Evolutionary conservation across 1,284 basidiomycete species (phyloP), one percentile per base, ranked within the genome.

Genomic region (Cryptococcus hybrid): DNA sequence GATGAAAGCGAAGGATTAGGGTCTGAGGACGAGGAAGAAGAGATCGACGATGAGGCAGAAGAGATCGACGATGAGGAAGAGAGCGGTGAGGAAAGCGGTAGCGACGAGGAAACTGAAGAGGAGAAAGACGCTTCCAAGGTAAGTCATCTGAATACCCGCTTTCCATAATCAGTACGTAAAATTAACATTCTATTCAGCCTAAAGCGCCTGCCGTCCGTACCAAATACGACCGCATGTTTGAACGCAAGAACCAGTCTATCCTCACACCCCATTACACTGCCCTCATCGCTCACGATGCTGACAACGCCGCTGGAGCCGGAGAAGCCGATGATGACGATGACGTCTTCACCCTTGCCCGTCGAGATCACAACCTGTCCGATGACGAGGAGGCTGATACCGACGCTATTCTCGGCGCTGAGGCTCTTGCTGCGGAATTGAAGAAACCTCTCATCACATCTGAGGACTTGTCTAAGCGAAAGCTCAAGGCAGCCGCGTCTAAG

Each of bases 161-260:
- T 39, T n/a, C 7, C 38, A 36, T 11, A 30, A 7, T 7, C 35
- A 13, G 13, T 9, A 18, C 8, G 34, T n/a, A 13, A 34, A 18
- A 18, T 8, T 49, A 3, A 37, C 46, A 12, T 13, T 11, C 38
- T 35, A 11, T 12, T 13, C 34, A 58, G 62, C 52, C 43, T 7
- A 40, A 62, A 30, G 24, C 51, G n/a, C 58, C 62, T 12, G 57
- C 65, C 24, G 88, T 93, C 0, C 84, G 90, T 56, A 98, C 96
- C 4, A 98, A 96, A 79, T 97, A 98, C 76, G 96, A 99, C 76
- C 86, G 92, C 53, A 97, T 99, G 92, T 99, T 99, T 72, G 89
- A 90, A 71, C 86, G 95, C 58, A 94, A 91, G 78, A 98, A 98
- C 75, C 94, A 97, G 77, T 89, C 87, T 64, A 88, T 98, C 53